Base-by-base conservation (phyloP, 2,329 filamentous ascomycete genomes). In the Calonectria pauciramosa region DNA sequence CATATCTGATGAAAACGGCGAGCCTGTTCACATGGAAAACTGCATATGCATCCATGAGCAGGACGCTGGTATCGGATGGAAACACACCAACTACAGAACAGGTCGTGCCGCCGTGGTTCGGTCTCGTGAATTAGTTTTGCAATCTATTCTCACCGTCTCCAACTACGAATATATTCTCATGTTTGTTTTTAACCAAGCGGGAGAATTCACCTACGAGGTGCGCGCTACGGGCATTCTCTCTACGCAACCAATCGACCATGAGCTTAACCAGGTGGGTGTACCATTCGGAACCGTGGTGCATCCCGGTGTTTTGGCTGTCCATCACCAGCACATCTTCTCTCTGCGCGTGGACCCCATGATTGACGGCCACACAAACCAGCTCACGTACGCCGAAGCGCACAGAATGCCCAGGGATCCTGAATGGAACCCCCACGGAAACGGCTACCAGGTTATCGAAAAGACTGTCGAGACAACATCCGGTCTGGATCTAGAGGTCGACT, bases 41-140 rank as follows among this genome's bases (percentile, higher is more conserved):
- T 93, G 93, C 9, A 93, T 95, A 76, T 95, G 93, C 80, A 93
- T 95, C 72, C 93, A 95, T 83, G 93, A 95, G 83, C 93, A 95
- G 84, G 93, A 95, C 77, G 90, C 91, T 2, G 93, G 93, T 3
- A 94, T 95, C 67, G 86, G 95, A 3, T 95, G 94, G 88, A 95
- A 95, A 83, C 92, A 94, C 83, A 94, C 67, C 91, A 93, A 95
- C 82, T 95, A 94, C 88, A 91, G 93, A 54, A 93, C 95, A 79
- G 91, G 93, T 93, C 91, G 4, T 89, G 89, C 89, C 0, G 88
- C 89, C 0, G 88, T 91, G 3, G 87, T 87, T 0, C 85, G 91
- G 16, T 86, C 86, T 72, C 86, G 91, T 3, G 86, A 91, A 60
- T 85, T 92, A 2, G 89, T 92, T 0, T 80, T 92, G 4, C 90